Percentiles rank a stretch among this genome's conserved stretches.
These are phyloP conservation scores for Miscanthus sacchariflorus DNA, from an alignment of 202 grass and related monocot species.

Conservation along the genomic window DNA sequence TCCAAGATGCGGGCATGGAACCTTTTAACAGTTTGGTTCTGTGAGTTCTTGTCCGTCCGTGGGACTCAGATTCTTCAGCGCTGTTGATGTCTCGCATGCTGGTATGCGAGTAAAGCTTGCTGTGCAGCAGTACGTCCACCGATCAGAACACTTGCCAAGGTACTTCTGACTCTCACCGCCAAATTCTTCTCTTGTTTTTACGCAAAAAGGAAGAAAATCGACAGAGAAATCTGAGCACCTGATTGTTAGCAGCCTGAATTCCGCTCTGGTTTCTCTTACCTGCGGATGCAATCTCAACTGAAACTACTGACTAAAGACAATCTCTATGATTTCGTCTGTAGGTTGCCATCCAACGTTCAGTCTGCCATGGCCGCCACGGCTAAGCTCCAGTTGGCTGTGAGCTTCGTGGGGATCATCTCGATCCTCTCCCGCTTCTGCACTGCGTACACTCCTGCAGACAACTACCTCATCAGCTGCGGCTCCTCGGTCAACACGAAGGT, in stretches of 20 bases:
- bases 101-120: not conserved
- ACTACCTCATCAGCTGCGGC: conserved; percentile 73
- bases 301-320: not conserved
- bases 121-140: not conserved
- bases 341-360: not conserved
- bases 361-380: not conserved
- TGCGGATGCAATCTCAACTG: not conserved
- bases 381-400: not conserved
- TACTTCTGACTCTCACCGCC: not conserved
- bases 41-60: not conserved
- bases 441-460: conserved; percentile 55
- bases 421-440: not conserved
- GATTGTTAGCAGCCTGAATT: no score
- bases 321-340: not conserved
- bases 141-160: not conserved
- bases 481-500: conserved; percentile 51
- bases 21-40: not conserved
- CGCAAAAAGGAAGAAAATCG: no score
- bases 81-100: not conserved
- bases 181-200: no score
- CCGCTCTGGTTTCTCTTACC: no score
- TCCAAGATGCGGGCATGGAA: not conserved
- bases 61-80: not conserved
- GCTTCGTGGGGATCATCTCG: not conserved
- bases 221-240: no score